Conservation (phyloP, 2,329 filamentous ascomycete genomes). For the Penicillium sp. region DNA sequence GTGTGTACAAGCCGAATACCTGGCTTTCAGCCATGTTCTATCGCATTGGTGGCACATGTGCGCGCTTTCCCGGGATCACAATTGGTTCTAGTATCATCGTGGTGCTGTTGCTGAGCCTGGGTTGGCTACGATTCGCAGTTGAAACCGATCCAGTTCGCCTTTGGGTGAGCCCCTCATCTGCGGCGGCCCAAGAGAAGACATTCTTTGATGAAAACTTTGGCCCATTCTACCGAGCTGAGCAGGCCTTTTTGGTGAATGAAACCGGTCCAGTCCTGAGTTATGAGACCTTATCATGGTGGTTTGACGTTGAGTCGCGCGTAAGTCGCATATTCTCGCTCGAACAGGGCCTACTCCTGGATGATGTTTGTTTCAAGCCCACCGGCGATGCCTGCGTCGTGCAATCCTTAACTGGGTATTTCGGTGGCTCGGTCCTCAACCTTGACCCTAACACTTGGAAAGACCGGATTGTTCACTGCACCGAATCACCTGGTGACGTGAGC, state of each 20-base stretch:
- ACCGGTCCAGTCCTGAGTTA: constrained; percentile 80
- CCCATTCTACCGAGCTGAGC: constrained; percentile 91
- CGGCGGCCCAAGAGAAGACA: constrained; percentile 85
- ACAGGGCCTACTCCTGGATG: constrained; percentile 68
- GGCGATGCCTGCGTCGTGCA: constrained; percentile 89
- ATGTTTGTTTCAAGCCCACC: constrained; percentile 93
- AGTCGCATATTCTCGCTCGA: constrained; percentile 68
- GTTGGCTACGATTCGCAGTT: constrained; percentile 85
- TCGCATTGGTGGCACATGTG: constrained; percentile 74
- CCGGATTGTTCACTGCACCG: constrained; percentile 69
- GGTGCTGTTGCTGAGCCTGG: constrained; percentile 76
- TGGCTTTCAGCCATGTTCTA: constrained; percentile 79
- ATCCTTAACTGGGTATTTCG: constrained; percentile 87
- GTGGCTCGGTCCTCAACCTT: constrained; percentile 62
- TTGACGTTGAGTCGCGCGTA: constrained; percentile 79
- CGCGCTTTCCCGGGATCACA: constrained; percentile 79
- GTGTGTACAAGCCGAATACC: constrained; percentile 79
- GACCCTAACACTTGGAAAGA: constrained; percentile 69
- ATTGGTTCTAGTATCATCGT: constrained; percentile 73
- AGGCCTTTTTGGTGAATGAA: constrained; percentile 88
- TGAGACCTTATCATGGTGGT: constrained; percentile 91
- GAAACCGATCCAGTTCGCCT: constrained; percentile 87
- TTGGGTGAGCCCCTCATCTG: constrained; percentile 94
- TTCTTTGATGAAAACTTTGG: constrained; percentile 95
- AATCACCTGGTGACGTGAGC: constrained; percentile 67